These are phyloP conservation scores for Puccinia coronata DNA, from an alignment of 1,284 basidiomycete species.

Conservation along the genomic window DNA sequence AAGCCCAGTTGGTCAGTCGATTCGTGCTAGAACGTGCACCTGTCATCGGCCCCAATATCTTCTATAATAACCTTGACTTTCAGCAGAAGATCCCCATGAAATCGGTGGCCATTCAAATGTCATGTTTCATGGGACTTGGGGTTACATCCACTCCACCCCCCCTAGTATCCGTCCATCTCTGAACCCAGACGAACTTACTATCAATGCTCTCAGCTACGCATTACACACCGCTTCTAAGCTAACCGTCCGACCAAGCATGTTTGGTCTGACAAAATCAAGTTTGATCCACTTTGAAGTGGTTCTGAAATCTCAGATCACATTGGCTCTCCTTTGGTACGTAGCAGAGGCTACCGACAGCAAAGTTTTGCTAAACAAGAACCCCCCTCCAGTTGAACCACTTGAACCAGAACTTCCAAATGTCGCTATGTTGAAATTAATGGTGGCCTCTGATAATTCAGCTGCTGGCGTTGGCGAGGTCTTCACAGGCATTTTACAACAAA, in stretches of 20 bases:
- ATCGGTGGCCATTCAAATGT: not conserved
- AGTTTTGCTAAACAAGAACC: no score
- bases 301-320: no score
- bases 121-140: conserved; percentile 13
- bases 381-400: no score
- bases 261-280: not conserved
- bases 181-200: not conserved
- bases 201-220: not conserved
- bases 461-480: no score
- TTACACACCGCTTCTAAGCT: not conserved
- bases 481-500: no score
- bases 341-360: no score
- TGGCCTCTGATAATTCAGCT: no score
- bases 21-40: not conserved
- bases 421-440: no score
- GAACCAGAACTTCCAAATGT: no score
- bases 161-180: not conserved
- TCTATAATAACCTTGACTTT: not conserved
- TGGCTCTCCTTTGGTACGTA: no score
- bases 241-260: not conserved
- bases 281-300: not conserved
- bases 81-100: not conserved
- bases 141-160: not conserved
- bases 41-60: not conserved
- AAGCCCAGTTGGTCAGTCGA: not conserved